Conservation (phyloP, 1,284 basidiomycete species). For the Cutaneotrichosporon spelunceum region DNA sequence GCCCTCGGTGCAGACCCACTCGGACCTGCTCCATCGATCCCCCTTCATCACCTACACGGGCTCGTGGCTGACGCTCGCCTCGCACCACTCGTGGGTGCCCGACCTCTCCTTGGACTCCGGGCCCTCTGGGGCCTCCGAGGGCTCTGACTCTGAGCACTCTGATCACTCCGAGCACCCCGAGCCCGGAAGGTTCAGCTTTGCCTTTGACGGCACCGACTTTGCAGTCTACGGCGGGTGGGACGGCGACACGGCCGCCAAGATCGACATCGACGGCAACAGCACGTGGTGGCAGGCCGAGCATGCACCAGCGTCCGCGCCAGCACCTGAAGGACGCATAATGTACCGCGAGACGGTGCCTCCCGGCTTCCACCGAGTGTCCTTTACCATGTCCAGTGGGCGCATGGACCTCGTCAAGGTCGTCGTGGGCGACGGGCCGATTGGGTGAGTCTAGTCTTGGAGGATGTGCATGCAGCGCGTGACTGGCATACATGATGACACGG, state of each 20-base stretch:
- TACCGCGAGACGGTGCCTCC: not conserved
- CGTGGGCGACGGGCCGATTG: constrained; percentile 4
- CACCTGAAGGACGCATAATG: not conserved
- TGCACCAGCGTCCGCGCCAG: not conserved
- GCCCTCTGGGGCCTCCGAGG: not conserved
- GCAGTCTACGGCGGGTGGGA: constrained; percentile 1
- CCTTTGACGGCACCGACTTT: constrained; percentile 10
- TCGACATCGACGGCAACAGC: not conserved
- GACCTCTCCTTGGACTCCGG: not conserved
- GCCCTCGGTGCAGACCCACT: not conserved
- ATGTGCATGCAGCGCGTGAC: too few species aligned
- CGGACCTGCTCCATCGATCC: constrained; percentile 2
- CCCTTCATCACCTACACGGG: constrained; percentile 4
- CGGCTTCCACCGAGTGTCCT: not conserved
- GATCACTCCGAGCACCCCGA: too few species aligned
- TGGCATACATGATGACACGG: too few species aligned
- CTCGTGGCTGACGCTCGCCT: not conserved
- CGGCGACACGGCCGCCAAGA: not conserved
- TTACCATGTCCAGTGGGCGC: not conserved
- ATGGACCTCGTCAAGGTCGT: constrained; percentile 8
- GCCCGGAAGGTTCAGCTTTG: not conserved
- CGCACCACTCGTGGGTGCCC: not conserved
- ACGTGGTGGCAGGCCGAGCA: not conserved
- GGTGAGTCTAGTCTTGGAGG: not conserved
- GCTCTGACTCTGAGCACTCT: too few species aligned